Evolutionary conservation across 345 rosid species (phyloP).

Genomic region (Diplotaxis tenuifolia): DNA sequence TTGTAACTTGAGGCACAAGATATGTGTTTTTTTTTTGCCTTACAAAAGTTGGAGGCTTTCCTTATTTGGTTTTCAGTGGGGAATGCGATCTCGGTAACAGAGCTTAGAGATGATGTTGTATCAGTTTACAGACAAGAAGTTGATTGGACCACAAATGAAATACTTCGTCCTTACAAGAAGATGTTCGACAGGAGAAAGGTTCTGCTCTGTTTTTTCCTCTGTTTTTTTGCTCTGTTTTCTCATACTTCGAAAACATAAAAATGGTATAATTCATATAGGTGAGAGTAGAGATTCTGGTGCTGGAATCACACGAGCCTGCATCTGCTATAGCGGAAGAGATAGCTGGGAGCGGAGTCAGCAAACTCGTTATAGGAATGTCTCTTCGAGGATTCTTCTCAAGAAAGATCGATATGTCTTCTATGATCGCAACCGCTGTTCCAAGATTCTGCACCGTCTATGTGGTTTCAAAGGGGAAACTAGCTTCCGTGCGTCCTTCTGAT

Average conservation of each 20-base stretch:
- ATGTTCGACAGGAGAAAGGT: constrained; percentile 60
- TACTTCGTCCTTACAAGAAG: constrained; percentile 65
- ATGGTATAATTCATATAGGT: constrained; percentile 18
- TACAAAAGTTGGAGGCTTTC: neutral
- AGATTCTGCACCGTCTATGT: constrained; percentile 75
- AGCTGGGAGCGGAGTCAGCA: constrained; percentile 42
- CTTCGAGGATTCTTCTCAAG: constrained; percentile 54
- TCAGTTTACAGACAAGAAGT: constrained; percentile 73
- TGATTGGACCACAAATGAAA: constrained; percentile 56
- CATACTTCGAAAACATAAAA: neutral
- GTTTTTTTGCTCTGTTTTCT: neutral
- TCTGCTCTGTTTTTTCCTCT: neutral
- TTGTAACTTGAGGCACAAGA: too few species aligned
- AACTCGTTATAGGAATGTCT: constrained; percentile 84
- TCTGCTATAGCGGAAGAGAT: constrained; percentile 74
- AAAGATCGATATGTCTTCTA: constrained; percentile 54
- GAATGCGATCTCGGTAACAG: constrained; percentile 61
- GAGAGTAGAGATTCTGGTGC: constrained; percentile 52
- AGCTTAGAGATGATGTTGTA: constrained; percentile 77
- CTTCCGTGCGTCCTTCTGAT: constrained; percentile 76
- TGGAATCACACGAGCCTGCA: constrained; percentile 67
- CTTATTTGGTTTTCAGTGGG: constrained; percentile 68
- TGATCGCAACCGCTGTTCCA: constrained; percentile 62
- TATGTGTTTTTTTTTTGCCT: too few species aligned
- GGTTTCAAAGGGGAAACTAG: constrained; percentile 69